Conservation (phyloP, 2,329 filamentous ascomycete species). For the Penicillium sclerotiorum region DNA sequence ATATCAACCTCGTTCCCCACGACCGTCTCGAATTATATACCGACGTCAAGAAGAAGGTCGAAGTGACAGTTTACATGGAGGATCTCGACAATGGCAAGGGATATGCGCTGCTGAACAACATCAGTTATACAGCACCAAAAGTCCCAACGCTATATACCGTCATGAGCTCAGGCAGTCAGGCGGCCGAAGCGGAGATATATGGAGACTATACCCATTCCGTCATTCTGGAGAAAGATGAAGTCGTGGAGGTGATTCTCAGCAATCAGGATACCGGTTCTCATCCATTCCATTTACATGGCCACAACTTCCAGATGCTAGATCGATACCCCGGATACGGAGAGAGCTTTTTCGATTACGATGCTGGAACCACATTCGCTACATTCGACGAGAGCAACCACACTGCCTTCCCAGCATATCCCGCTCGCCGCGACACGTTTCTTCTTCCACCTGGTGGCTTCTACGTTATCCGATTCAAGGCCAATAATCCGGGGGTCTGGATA, state of each 20-base stretch:
- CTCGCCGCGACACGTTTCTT: conserved; percentile 70
- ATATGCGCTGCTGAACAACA: conserved; percentile 64
- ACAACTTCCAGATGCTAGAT: conserved; percentile 69
- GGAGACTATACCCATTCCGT: conserved; percentile 4
- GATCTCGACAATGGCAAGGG: conserved; percentile 6
- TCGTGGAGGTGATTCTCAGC: conserved; percentile 7
- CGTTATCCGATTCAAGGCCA: conserved; percentile 56
- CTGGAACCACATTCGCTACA: conserved; percentile 37
- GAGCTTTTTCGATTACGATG: conserved; percentile 55
- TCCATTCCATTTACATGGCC: conserved; percentile 55
- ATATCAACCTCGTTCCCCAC: conserved; percentile 69
- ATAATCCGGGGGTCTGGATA: conserved; percentile 62
- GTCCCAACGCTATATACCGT: conserved; percentile 74
- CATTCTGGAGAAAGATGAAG: conserved; percentile 2
- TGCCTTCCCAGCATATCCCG: conserved; percentile 57
- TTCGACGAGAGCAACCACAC: conserved; percentile 28
- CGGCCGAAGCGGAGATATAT: conserved; percentile 35
- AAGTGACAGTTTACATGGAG: conserved; percentile 55
- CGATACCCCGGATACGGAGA: conserved; percentile 59
- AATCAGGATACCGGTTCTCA: conserved; percentile 5
- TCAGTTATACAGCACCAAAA: conserved; percentile 65
- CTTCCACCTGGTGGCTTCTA: conserved; percentile 68
- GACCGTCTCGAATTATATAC: conserved; percentile 65
- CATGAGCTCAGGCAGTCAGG: conserved; percentile 59
- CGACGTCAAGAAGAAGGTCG: conserved; percentile 57